Base-by-base conservation (phyloP, 2,329 filamentous ascomycete species). In the Lithohypha guttulata region DNA sequence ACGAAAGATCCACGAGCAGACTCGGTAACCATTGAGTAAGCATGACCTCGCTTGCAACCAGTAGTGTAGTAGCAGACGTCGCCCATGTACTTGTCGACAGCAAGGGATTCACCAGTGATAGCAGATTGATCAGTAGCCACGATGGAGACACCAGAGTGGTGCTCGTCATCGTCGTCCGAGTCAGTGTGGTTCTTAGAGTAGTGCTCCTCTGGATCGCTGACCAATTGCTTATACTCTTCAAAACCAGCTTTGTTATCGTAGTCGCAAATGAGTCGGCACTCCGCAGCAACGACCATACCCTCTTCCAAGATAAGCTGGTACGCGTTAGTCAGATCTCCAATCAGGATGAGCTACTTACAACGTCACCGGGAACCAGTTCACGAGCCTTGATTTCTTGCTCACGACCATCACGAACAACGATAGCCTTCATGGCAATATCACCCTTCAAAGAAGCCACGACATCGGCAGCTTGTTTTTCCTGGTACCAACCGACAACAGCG, bases 41-140 rank as follows among this genome's bases (percentile, higher is more conserved):
- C 76, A 66, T 83, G 83, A 55, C 81, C 80, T 58, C 81, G 79
- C 73, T 84, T 85, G 70, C 81, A 84, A 53, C 81, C 80, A 48
- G 81, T 84, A 46, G 81, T 84, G 68, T 84, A 84, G 71, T 82
- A 84, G 57, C 79, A 70, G 46, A 71, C 66, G 55, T 84, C 81
- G 46, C 79, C 77, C 75, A 85, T 81, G 66, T 81, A 82, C 65
- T 81, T 81, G 63, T 81, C 78, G 47, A 84, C 81, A 50, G 81
- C 81, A 50, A 84, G 75, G 45, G 81, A 85, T 62, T 84, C 81
- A 65, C 81, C 81, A 52, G 81, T 84, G 62, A 85, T 84, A 62
- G 81, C 80, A 57, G 80, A 84, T 66, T 84, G 80, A 67, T 85
- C 81, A 53, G 76, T 75, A 49, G 81, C 80, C 55, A 84, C 66